Percentiles rank a stretch among this genome's conserved stretches.
These are phyloP conservation scores for Colletotrichum sp. DNA, from an alignment of 2,329 filamentous ascomycete species.

Conservation along the genomic window DNA sequence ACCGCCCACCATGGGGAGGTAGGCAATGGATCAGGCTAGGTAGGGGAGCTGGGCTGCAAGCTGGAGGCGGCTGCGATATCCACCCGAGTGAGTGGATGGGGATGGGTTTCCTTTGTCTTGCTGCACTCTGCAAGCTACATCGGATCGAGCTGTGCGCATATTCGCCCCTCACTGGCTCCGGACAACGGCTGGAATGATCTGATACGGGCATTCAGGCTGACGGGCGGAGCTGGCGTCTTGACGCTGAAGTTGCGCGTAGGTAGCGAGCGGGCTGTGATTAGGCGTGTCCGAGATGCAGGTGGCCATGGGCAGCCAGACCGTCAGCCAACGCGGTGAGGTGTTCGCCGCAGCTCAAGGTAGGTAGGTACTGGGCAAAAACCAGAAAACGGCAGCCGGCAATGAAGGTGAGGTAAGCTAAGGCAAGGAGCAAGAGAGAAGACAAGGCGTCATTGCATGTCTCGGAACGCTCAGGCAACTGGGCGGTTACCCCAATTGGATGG, in stretches of 20 bases:
- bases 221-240: not conserved
- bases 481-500: not conserved
- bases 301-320: not conserved
- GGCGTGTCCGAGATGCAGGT: constrained; percentile 2
- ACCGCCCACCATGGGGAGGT: not conserved
- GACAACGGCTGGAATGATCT: constrained; percentile 3
- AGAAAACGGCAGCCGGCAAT: not conserved
- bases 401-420: not conserved
- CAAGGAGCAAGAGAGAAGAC: constrained; percentile 3
- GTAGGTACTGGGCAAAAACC: not conserved
- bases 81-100: not conserved
- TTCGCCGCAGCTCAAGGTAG: not conserved
- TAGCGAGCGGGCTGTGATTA: not conserved
- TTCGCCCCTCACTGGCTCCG: constrained; percentile 4
- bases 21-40: not conserved
- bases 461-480: not conserved
- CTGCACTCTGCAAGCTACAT: not conserved
- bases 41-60: not conserved
- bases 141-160: not conserved
- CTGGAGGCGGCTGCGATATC: not conserved
- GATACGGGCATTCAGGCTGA: not conserved
- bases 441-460: constrained; percentile 15
- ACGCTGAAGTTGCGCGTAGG: not conserved
- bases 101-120: not conserved
- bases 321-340: not conserved